A percentile compares a stretch with the other conserved stretches of the same genome.
Evolutionary conservation across 2,329 filamentous ascomycete species (phyloP).

Genomic region (Arthrobotrys sphaeroides): DNA sequence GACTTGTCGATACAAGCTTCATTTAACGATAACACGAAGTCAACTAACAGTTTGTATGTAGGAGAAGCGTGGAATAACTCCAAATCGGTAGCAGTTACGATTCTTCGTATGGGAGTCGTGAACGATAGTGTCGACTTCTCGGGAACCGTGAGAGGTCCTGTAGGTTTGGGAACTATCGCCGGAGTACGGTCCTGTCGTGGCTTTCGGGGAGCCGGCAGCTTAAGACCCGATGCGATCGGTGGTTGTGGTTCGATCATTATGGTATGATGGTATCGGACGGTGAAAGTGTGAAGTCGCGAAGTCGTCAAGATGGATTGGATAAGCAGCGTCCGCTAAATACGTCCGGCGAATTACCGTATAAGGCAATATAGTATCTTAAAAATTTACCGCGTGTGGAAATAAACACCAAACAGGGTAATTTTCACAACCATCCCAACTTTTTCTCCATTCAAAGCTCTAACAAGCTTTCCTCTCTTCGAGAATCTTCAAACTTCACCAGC

Average conservation of each 20-base stretch:
- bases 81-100: slow-evolving; percentile 82
- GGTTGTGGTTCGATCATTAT: slow-evolving; percentile 39
- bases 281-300: background rate
- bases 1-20: slow-evolving; percentile 77
- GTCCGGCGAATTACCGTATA: background rate
- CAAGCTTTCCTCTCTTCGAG: background rate
- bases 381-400: slow-evolving; percentile 25
- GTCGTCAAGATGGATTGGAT: background rate
- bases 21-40: slow-evolving; percentile 86
- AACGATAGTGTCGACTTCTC: slow-evolving; percentile 71
- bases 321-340: background rate
- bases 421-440: slow-evolving; percentile 33
- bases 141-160: slow-evolving; percentile 69
- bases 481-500: background rate
- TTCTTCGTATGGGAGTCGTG: slow-evolving; percentile 76
- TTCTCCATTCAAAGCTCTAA: slow-evolving; percentile 16
- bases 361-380: background rate
- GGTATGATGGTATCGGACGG: background rate
- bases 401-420: slow-evolving; percentile 18
- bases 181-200: slow-evolving; percentile 51
- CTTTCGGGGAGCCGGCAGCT: slow-evolving; percentile 46
- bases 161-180: slow-evolving; percentile 44
- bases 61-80: slow-evolving; percentile 80
- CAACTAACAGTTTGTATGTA: slow-evolving; percentile 77
- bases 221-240: slow-evolving; percentile 2